Evolutionary conservation across 2,329 filamentous ascomycete species (phyloP).

Genomic region (Aphanocladium album): DNA sequence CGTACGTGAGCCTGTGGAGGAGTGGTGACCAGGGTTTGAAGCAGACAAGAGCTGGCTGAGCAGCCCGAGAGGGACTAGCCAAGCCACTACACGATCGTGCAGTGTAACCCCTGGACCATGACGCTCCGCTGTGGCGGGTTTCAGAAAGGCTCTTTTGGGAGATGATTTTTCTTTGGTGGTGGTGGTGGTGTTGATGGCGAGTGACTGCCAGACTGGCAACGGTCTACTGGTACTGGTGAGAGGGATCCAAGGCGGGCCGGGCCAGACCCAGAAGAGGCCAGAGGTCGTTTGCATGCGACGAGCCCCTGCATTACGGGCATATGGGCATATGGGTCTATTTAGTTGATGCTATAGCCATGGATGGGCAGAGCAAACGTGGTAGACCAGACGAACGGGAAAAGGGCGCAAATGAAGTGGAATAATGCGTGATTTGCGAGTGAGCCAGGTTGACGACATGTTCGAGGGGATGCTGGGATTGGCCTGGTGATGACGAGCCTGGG

Average conservation of each 20-base stretch:
- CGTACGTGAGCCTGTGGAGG: background rate
- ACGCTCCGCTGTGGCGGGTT: slow-evolving; percentile 12
- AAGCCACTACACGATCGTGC: slow-evolving; percentile 6
- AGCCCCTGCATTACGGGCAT: background rate
- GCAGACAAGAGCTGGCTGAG: background rate
- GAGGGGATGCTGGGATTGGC: background rate
- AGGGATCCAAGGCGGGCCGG: no score
- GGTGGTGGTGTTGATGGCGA: background rate
- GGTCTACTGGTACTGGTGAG: no score
- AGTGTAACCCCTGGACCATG: slow-evolving; percentile 3
- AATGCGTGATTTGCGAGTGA: background rate
- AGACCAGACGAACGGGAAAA: background rate
- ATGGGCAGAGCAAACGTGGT: background rate
- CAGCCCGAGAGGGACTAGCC: background rate
- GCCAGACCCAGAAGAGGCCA: background rate
- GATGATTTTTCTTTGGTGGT: background rate
- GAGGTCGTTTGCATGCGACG: background rate
- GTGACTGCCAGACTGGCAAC: no score
- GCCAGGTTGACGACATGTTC: background rate
- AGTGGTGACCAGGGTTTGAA: background rate
- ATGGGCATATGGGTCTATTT: no score
- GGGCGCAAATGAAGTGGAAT: background rate
- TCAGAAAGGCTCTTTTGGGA: background rate
- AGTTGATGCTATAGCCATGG: no score
- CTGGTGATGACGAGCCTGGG: background rate